Evolutionary conservation across 768 basidiomycete species (phyloP).

Genomic region (Mycena indigotica): DNA sequence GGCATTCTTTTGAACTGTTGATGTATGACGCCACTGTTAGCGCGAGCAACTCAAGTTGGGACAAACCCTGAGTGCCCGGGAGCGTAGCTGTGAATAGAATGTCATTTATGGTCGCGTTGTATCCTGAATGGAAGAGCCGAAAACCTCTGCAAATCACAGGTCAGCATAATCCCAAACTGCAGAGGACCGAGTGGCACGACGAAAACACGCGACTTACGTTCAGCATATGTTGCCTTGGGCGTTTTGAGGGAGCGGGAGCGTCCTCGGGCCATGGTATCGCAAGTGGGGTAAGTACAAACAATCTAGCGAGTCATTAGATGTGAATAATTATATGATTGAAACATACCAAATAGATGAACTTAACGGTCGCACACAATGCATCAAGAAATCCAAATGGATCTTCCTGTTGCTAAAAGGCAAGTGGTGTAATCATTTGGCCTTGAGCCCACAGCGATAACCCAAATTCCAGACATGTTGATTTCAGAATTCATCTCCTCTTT

Average conservation of each 20-base stretch:
- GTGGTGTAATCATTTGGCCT: too few relatives aligned
- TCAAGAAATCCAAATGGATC: too few relatives aligned
- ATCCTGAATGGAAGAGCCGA: constrained; percentile 46
- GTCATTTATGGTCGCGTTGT: constrained; percentile 47
- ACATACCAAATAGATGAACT: too few relatives aligned
- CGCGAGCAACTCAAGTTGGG: neutral
- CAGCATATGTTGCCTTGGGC: constrained; percentile 34
- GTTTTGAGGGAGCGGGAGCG: constrained; percentile 32
- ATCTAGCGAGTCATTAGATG: too few relatives aligned
- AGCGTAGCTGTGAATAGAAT: constrained; percentile 49
- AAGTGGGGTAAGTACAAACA: constrained; percentile 6
- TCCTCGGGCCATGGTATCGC: constrained; percentile 29
- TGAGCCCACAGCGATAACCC: too few relatives aligned
- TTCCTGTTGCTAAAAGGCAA: too few relatives aligned
- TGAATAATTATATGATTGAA: too few relatives aligned
- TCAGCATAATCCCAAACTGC: neutral
- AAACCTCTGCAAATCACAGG: constrained; percentile 40
- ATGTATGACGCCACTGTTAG: neutral
- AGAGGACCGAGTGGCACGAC: neutral
- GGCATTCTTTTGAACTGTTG: constrained; percentile 49
- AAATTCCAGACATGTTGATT: too few relatives aligned
- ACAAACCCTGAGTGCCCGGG: constrained; percentile 47
- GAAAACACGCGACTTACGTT: constrained; percentile 47
- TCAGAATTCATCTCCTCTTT: too few relatives aligned
- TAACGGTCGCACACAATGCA: too few relatives aligned